phyloP scores from a whole-genome alignment of 768 basidiomycete genomes.

The Trametes meyenii region DNA sequence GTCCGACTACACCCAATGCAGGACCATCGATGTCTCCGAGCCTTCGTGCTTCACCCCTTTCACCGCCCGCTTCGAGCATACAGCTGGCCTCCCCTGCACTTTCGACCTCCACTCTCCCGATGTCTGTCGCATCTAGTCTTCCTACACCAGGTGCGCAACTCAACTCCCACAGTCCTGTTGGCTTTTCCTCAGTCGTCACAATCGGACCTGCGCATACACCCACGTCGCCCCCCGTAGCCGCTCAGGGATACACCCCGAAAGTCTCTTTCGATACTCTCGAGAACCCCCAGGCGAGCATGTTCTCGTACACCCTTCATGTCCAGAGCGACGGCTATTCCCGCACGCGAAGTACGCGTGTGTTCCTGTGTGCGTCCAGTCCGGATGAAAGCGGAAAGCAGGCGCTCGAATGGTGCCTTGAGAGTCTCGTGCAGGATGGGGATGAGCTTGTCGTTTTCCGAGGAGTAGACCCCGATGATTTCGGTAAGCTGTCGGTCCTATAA shows the following conservation, averaged over 20 bases:
- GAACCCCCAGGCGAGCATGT: conserved; percentile 79
- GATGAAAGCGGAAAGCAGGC: conserved; percentile 91
- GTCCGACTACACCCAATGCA: conserved; percentile 30
- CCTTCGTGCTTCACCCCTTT: conserved; percentile 16
- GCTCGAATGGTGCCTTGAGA: conserved; percentile 89
- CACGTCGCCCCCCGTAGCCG: conserved; percentile 26
- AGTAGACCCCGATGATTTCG: conserved; percentile 83
- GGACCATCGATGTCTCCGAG: conserved; percentile 24
- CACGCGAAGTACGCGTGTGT: conserved; percentile 78
- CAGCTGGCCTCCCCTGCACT: conserved; percentile 13
- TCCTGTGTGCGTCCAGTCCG: conserved; percentile 83
- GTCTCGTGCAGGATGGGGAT: conserved; percentile 84
- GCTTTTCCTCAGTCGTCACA: conserved; percentile 18
- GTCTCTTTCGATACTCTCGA: conserved; percentile 91
- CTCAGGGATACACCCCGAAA: conserved; percentile 53
- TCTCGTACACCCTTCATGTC: conserved; percentile 83
- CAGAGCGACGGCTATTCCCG: conserved; percentile 82
- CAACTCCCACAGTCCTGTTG: not conserved
- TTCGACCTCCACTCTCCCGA: conserved; percentile 18
- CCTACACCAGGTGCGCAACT: conserved; percentile 7
- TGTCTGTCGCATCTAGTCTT: conserved; percentile 17
- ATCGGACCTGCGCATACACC: conserved; percentile 18
- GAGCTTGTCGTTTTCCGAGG: conserved; percentile 92
- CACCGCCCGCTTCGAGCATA: conserved; percentile 18
- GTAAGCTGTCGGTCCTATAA: conserved; percentile 42